These are phyloP conservation scores for Auriculariales sp. DNA, from an alignment of 768 basidiomycete genomes.

Conservation along the genomic window DNA sequence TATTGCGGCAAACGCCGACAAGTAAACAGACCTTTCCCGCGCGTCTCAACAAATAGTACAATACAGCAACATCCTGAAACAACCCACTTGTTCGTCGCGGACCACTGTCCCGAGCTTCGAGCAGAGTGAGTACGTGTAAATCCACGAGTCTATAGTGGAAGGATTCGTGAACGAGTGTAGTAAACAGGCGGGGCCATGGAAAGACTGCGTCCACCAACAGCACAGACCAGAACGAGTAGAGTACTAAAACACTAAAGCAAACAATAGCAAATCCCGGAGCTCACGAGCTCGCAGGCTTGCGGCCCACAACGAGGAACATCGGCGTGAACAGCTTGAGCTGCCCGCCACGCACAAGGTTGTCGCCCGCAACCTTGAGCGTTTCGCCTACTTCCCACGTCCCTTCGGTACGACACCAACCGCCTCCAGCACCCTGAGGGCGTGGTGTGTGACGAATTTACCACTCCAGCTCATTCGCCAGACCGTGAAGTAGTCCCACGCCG, in stretches of 20 bases:
- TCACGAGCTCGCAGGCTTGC: conserved; percentile 10
- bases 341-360: conserved; percentile 70
- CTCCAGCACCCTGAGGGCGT: conserved; percentile 64
- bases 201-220: no score
- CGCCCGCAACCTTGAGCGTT: conserved; percentile 69
- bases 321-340: conserved; percentile 83
- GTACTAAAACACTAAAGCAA: not conserved
- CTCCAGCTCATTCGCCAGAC: conserved; percentile 85
- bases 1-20: no score
- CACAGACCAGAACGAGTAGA: not conserved
- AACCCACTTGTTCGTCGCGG: no score
- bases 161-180: not conserved
- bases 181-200: not conserved
- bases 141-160: no score
- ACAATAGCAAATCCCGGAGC: not conserved
- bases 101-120: no score
- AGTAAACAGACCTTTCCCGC: no score
- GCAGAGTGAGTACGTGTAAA: no score
- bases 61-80: no score
- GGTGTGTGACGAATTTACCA: conserved; percentile 75
- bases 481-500: conserved; percentile 77
- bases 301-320: conserved; percentile 56
- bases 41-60: no score
- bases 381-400: conserved; percentile 89
- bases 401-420: conserved; percentile 69